Base-by-base conservation (phyloP, 1,139 yeast species). In the Schwanniomyces etchellsii region DNA sequence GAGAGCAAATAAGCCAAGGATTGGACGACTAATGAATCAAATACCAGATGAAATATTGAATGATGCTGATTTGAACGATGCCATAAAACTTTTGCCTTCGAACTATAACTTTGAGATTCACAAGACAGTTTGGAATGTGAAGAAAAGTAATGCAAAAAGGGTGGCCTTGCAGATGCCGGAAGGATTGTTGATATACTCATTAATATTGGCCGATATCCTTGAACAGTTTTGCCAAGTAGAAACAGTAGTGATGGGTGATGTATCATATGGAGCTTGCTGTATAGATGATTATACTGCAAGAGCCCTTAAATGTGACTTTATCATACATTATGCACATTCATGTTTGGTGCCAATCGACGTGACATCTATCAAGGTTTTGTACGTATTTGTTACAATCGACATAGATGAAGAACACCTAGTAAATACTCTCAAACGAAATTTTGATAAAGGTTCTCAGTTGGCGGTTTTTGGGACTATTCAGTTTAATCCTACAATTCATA, bases 121-220 rank as follows among this genome's bases (percentile, higher is more conserved):
- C 56, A 91, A 91, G 52, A 88, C 97, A 0, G 81, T 91, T 5
- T 89, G 96, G 95, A 89, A 91, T 48, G 81, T 93, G 28, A 70
- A 74, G 26, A 85, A 85, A 52, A 67, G 74, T 37, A 59, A 61
- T 20, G 89, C 95, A 17, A 82, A 73, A 43, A 36, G 74, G 41
- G 96, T 93, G 5, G 96, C 96, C 1, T 59, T 91, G 22, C 99
- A 91, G 49, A 84, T 91, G 95, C 99, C 99, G 1, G 99, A 91
- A 55, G 99, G 99, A 1, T 58, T 91, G 26, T 62, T 91, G 32
- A 82, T 91, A 3, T 91, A 89, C 52, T 80, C 97, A 1, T 70
- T 94, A 39, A 73, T 91, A 26, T 77, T 91, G 13, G 71, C 95
- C 2, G 99, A 91, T 55, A 91, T 91, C 18, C 54, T 91, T 24